Conservation (phyloP, 176 grass and related monocot species). For the Chrysopogon serrulatus region DNA sequence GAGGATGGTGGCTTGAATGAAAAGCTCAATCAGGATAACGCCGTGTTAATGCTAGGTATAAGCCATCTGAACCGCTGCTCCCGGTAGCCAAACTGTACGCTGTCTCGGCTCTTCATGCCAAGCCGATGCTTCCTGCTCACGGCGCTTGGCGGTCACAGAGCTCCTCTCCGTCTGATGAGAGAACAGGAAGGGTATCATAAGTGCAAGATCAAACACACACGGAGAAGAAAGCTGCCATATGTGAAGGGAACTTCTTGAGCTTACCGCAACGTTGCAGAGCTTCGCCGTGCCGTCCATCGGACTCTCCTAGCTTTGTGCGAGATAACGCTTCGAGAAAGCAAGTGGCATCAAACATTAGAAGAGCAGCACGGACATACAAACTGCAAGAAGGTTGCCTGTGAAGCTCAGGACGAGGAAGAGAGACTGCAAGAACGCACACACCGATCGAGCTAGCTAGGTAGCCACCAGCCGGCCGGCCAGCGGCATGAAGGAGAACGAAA, state of each 20-base stretch:
- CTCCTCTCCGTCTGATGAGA: slow-evolving; percentile 15
- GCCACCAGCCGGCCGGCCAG: background rate
- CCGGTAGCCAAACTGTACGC: rapidly evolving
- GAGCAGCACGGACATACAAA: background rate
- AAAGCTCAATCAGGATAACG: slow-evolving; percentile 88
- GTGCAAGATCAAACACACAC: background rate
- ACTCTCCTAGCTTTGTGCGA: background rate
- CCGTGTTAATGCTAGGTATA: background rate
- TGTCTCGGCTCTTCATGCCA: background rate
- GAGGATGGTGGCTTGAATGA: background rate
- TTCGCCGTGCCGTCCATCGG: background rate
- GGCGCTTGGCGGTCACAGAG: background rate
- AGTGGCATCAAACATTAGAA: background rate
- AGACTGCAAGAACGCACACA: background rate
- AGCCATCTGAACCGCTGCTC: background rate
- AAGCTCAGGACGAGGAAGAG: background rate
- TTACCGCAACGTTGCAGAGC: slow-evolving; percentile 13
- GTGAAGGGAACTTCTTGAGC: background rate
- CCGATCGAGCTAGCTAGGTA: background rate
- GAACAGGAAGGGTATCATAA: background rate
- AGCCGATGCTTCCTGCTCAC: background rate
- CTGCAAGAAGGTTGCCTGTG: background rate
- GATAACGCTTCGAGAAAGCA: slow-evolving; percentile 4
- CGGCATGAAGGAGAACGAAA: background rate
- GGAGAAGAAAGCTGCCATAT: background rate